Evolutionary conservation across 2,329 filamentous ascomycete species (phyloP).

Genomic region (Alternaria brassicae): DNA sequence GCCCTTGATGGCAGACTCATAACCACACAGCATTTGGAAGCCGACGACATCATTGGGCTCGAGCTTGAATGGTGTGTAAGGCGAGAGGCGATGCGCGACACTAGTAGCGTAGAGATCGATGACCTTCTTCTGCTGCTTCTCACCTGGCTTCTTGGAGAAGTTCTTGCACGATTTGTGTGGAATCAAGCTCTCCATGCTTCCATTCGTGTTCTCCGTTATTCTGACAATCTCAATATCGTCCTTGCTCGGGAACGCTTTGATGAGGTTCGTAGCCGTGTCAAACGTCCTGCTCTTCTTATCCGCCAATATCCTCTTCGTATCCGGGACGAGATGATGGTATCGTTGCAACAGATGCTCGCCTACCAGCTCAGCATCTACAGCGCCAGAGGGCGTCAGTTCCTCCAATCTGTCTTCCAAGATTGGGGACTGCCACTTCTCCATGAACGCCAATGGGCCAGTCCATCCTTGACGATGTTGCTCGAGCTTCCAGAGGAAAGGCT

Average conservation of each 20-base stretch:
- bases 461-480: slow-evolving; percentile 62
- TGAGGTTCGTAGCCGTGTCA: slow-evolving; percentile 44
- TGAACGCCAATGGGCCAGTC: slow-evolving; percentile 63
- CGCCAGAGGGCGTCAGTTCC: slow-evolving; percentile 38
- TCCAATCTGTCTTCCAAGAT: slow-evolving; percentile 60
- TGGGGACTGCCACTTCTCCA: slow-evolving; percentile 64
- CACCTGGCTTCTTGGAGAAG: slow-evolving; percentile 44
- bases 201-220: slow-evolving; percentile 39
- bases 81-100: slow-evolving; percentile 34
- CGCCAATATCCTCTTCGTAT: slow-evolving; percentile 38
- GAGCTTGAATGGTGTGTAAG: slow-evolving; percentile 62
- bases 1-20: slow-evolving; percentile 68
- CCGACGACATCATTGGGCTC: slow-evolving; percentile 67
- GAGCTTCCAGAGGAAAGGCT: slow-evolving; percentile 63
- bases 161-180: slow-evolving; percentile 46
- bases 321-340: slow-evolving; percentile 59
- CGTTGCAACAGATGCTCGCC: slow-evolving; percentile 66
- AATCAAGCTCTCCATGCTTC: slow-evolving; percentile 40
- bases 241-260: slow-evolving; percentile 38
- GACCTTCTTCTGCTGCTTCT: slow-evolving; percentile 39
- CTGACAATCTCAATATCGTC: slow-evolving; percentile 43
- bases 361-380: slow-evolving; percentile 63
- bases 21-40: slow-evolving; percentile 70
- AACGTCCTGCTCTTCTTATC: slow-evolving; percentile 48
- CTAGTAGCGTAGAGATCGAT: slow-evolving; percentile 37